These are phyloP conservation scores for Erodium texanum DNA, from an alignment of 441 rosid species.

Conservation along the genomic window DNA sequence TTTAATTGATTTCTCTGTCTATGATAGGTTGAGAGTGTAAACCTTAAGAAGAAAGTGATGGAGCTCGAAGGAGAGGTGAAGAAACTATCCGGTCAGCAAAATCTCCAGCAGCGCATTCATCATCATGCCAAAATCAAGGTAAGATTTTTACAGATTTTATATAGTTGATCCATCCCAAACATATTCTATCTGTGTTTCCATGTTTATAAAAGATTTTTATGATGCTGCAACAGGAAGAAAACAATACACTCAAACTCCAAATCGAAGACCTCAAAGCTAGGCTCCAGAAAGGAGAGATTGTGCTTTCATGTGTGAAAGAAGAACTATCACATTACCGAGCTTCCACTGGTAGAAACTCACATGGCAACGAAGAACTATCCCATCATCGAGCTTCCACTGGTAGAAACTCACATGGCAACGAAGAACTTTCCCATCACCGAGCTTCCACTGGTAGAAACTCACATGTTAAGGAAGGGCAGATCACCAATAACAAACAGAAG, in stretches of 20 bases:
- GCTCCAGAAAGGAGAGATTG: slow-evolving; percentile 49
- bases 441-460: slow-evolving; percentile 51
- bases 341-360: slow-evolving; percentile 46
- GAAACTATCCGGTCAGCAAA: slow-evolving; percentile 83
- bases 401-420: slow-evolving; percentile 46
- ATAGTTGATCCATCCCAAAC: background rate
- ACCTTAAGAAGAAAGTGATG: slow-evolving; percentile 50
- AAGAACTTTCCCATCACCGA: slow-evolving; percentile 75
- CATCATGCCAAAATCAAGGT: slow-evolving; percentile 95
- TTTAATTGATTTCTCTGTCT: slow-evolving; percentile 10
- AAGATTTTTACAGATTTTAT: slow-evolving; percentile 21
- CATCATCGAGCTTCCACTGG: slow-evolving; percentile 48
- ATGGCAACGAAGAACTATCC: slow-evolving; percentile 42
- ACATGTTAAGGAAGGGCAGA: slow-evolving; percentile 34
- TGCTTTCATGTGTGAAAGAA: slow-evolving; percentile 63
- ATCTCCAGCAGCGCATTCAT: slow-evolving; percentile 85
- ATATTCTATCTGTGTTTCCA: background rate
- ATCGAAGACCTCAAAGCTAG: slow-evolving; percentile 70
- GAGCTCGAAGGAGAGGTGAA: slow-evolving; percentile 81
- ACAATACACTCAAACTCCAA: slow-evolving; percentile 60
- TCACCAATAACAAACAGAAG: slow-evolving; percentile 46
- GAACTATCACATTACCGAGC: slow-evolving; percentile 73
- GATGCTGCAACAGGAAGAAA: slow-evolving; percentile 73
- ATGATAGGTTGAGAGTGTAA: slow-evolving; percentile 59
- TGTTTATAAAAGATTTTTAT: slow-evolving; percentile 7